Evolutionary conservation across 495 filamentous ascomycete genomes (phyloP), one percentile per base, ranked within the genome.

Genomic region (Lophiotrema nucula): DNA sequence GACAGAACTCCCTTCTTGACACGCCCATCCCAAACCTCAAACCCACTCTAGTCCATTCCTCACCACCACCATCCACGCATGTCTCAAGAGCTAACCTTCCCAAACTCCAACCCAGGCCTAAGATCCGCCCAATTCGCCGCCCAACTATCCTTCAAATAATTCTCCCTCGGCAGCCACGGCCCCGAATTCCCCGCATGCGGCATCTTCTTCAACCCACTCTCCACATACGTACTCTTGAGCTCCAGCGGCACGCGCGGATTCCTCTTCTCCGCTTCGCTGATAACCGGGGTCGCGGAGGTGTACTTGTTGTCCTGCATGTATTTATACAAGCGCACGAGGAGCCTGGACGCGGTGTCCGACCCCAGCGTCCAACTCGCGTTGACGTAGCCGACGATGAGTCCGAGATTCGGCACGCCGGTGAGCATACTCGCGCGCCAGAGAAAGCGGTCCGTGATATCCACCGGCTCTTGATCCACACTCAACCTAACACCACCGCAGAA

Each of bases 371-470:
- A 87, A 0, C 76, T 76, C 0, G 76, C 76, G 48, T 82, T 80
- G 4, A 77, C 75, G 54, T 85, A 86, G 1, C 82, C 83, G 46
- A 85, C 73, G 4, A 83, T 66, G 52, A 82, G 75, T 2, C 74
- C 65, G 18, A 77, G 67, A 54, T 87, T 87, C 1, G 83, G 83
- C 0, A 87, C 51, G 53, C 80, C 81, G 59, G 83, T 72, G 38
- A 85, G 42, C 83, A 87, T 85, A 12, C 77, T 66, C 1, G 80
- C 77, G 53, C 81, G 78, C 82, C 83, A 85, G 23, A 84, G 57
- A 60, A 73, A 76, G 55, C 79, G 78, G 2, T 75, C 69, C 8
- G 65, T 56, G 37, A 78, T 58, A 4, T 81, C 66, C 27, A 83
- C 47, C 18, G 73, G 73, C 19, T 74, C 53, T n/a, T 78, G 81